Evolutionary conservation across 2,329 filamentous ascomycete genomes (phyloP).

Genomic region (Nectriaceae sp.): DNA sequence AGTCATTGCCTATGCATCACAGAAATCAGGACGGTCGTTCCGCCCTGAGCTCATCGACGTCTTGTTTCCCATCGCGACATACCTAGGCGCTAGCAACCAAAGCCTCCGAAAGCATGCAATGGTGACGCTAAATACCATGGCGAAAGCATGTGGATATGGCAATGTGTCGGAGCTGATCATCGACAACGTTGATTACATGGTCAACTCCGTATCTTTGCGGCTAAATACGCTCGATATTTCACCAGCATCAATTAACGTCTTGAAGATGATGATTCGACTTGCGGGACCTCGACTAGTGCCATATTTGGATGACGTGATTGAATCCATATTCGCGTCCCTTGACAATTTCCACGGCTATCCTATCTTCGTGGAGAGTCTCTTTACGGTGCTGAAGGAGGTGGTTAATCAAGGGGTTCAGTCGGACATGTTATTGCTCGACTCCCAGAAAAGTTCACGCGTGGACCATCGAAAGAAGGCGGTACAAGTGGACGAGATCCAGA

Average conservation of each 20-base stretch:
- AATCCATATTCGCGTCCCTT: constrained; percentile 88
- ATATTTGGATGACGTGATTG: constrained; percentile 88
- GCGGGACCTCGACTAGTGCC: constrained; percentile 81
- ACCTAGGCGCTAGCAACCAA: constrained; percentile 71
- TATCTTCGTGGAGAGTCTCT: constrained; percentile 80
- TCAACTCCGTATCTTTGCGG: constrained; percentile 87
- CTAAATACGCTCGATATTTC: constrained; percentile 92
- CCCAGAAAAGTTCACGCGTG: constrained; percentile 34
- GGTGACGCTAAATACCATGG: constrained; percentile 78
- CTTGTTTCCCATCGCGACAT: constrained; percentile 87
- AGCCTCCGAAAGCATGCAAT: constrained; percentile 80
- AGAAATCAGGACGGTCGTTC: constrained; percentile 67
- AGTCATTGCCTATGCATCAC: constrained; percentile 74
- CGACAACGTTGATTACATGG: constrained; percentile 92
- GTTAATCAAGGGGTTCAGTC: constrained; percentile 77
- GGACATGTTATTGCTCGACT: constrained; percentile 49
- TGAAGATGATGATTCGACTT: constrained; percentile 91
- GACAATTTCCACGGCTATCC: constrained; percentile 95
- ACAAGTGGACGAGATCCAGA: constrained; percentile 39
- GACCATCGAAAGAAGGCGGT: constrained; percentile 45
- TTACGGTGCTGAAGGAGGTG: constrained; percentile 78
- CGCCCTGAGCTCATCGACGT: constrained; percentile 86
- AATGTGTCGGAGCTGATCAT: constrained; percentile 79
- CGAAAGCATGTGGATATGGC: constrained; percentile 71
- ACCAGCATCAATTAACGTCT: constrained; percentile 84